Percentiles rank a stretch among this genome's conserved stretches.
Evolutionary conservation across 805 yeast genomes (phyloP).

Genomic region (Candida sakaeoensis): DNA sequence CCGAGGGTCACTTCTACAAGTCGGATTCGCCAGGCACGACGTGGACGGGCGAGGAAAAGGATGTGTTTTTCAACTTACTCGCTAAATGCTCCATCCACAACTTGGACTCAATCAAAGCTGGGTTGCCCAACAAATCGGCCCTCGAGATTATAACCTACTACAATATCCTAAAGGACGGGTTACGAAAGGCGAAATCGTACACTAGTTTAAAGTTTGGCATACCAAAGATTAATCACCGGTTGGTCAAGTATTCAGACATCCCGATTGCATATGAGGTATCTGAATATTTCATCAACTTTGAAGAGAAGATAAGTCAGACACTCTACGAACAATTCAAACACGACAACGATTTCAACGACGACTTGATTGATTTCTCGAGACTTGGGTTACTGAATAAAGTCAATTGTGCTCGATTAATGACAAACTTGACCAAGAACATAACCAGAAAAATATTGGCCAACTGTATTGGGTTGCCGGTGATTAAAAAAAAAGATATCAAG

Average conservation of each 20-base stretch:
- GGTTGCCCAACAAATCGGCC: slow-evolving; percentile 39
- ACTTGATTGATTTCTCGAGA: slow-evolving; percentile 1
- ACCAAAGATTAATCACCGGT: slow-evolving; percentile 4
- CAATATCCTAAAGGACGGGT: slow-evolving; percentile 27
- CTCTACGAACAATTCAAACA: slow-evolving; percentile 10
- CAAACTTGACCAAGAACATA: background rate
- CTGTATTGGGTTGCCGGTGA: background rate
- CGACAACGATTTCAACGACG: background rate
- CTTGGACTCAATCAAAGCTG: slow-evolving; percentile 35
- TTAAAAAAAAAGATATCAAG: slow-evolving; percentile 1
- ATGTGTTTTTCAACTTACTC: slow-evolving; percentile 46
- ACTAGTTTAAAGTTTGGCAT: background rate
- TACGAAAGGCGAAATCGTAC: slow-evolving; percentile 19
- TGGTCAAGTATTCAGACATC: slow-evolving; percentile 40
- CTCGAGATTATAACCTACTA: slow-evolving; percentile 47
- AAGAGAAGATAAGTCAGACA: slow-evolving; percentile 34
- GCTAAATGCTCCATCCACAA: slow-evolving; percentile 48
- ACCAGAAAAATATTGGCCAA: background rate
- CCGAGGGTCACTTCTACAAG: slow-evolving; percentile 13
- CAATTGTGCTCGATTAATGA: background rate
- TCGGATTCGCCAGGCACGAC: slow-evolving; percentile 24
- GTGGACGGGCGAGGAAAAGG: slow-evolving; percentile 52
- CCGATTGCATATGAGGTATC: slow-evolving; percentile 55
- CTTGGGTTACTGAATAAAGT: background rate
- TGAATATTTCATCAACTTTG: slow-evolving; percentile 38